Base-by-base conservation (phyloP, 495 filamentous ascomycete genomes). In the Tuber borchii region DNA sequence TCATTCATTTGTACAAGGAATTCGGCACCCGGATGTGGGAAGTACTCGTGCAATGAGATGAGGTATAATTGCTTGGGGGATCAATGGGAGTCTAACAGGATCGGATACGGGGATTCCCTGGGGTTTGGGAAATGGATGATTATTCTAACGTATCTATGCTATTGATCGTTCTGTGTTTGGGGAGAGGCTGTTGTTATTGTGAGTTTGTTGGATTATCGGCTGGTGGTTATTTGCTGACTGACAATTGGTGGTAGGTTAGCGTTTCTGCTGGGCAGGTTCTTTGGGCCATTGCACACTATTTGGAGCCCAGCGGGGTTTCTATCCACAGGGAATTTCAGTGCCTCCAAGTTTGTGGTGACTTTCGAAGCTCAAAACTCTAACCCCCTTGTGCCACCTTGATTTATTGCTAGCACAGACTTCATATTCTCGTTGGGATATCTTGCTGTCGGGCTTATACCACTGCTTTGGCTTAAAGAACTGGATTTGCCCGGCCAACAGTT, bases 151-250 rank as follows among this genome's bases (percentile, higher is more conserved):
- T 2, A 68, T 73, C 2, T 79, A 78, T 69, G 77, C 72, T 51
- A 73, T 79, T 26, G 76, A 79, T 70, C 74, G 72, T 37, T 74
- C 77, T 61, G 73, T 79, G 40, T 78, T 79, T 71, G 77, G 78
- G 78, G 74, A n/a, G n/a, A n/a, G n/a, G n/a, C 75, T 76, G 61
- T 79, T 19, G 76, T 79, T 46, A 72, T 78, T 61, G 78, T 79
- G 46, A 75, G 78, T 78, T 48, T 48, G 46, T 48, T 51, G 20
- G 22, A 51, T 51, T 9, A 51, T 51, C 45, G 1, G 48, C 20
- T 51, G 14, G 3, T 72, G 26, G 5, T 19, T n/a, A 9, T 45
- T 51, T 5, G 12, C n/a, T 22, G 56, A 75, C 69, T 56, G 39
- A 46, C 56, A 69, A 48, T 37, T 22, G 26, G 45, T 37, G 51